Base-by-base conservation (phyloP, 768 basidiomycete species). In the Roridomyces roridus region DNA sequence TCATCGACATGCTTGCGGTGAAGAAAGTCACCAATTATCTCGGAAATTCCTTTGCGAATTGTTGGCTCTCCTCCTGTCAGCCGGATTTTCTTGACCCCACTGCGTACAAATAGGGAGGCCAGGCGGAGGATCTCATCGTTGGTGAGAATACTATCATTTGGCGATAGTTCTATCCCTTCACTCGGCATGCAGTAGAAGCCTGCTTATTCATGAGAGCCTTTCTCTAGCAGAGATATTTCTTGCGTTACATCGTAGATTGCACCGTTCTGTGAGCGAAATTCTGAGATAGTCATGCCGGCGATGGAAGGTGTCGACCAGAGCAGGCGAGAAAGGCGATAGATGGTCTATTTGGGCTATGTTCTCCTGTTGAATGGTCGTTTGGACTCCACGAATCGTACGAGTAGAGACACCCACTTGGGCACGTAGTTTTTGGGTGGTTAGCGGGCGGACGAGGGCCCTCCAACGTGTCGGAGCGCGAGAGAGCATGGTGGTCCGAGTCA, bases 141-240 rank as follows among this genome's bases (percentile, higher is more conserved):
- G 0, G 89, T 85, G 35, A 96, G 79, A 54, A 93, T 80, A 55
- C 89, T 80, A 10, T 77, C 77, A 29, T 76, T 74, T 3, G 92
- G 93, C 12, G 90, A 87, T 24, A 94, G 79, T 48, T 88, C 82
- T 5, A 94, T 75, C 28, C 92, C 92, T 66, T 89, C 85, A 48
- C 80, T 83, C 3, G 92, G 93, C 93, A 95, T 96, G 66, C 92
- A 95, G 68, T 96, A 96, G 65, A 93, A 93, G 64, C 92, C 91
- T 95, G 59, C 9, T n/a, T 21, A 26, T 26, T 9, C 10, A 43
- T 64, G 44, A 62, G 63, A n/a, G n/a, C n/a, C n/a, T n/a, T n/a
- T 59, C 29, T 24, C 39, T 25, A 42, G 40, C 18, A 42, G n/a
- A 18, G 6, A 39, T 24, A 39, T 34, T 60, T 12, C 41, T 14